Evolutionary conservation across 306 rosid genomes (phyloP), one percentile per base, ranked within the genome.

Genomic region (Trifolium subterraneum): DNA sequence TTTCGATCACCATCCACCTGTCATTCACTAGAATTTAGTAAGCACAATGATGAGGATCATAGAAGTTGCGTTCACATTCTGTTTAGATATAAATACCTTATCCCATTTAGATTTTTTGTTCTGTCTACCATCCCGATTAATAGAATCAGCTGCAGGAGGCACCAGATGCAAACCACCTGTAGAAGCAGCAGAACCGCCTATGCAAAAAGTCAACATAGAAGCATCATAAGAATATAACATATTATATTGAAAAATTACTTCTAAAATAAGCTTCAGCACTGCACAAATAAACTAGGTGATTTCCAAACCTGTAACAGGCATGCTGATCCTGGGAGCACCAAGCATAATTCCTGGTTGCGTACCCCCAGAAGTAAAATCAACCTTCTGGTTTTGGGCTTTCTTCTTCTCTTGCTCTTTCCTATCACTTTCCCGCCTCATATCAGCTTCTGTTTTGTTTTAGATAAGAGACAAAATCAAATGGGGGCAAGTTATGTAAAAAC

Each of bases 401-500:
- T 88, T 90, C 82, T 85, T 92, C 74, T 90, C 97, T 82, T 85
- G 96, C 74, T 84, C 95, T 77, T 80, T 89, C 81, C 97, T 87
- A 59, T 90, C 96, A 83, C 90, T 79, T 74, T 88, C 97, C 1
- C 88, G 88, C 84, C 92, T 88, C 89, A 89, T 88, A 78, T 90
- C 97, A 88, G 80, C 90, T 81, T 94, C 99, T 94, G 90, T 69
- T 63, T 68, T 52, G 67, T 66, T 58, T 61, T 7, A 78, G 2
- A 52, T 63, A 41, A 74, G 38, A 74, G 13, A 72, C 33, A 65
- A 39, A 70, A 82, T 70, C 22, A 82, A 73, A 64, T 54, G 15
- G 16, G 22, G 47, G 70, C 59, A 55, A 41, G 51, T 48, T 45
- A 48, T 31, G 23, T 58, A 19, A 29, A 48, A 74, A 36, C 19